Evolutionary conservation across 768 basidiomycete genomes (phyloP).

Genomic region (Mycena belliarum): DNA sequence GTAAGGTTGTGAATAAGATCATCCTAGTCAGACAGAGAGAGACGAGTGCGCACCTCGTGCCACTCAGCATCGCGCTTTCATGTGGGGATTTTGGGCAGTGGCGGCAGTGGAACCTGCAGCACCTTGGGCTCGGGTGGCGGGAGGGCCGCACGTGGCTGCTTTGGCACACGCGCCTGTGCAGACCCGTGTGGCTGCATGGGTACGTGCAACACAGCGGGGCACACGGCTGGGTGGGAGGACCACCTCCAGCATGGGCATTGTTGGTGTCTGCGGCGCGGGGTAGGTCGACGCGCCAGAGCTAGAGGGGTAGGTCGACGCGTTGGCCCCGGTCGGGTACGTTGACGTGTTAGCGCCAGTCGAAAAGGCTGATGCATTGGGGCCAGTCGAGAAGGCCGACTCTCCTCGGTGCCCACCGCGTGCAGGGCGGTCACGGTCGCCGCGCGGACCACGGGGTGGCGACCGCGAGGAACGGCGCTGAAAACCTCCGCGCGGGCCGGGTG

Average conservation of each 20-base stretch:
- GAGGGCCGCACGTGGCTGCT: neutral
- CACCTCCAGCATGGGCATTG: constrained; percentile 3
- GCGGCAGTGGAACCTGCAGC: constrained; percentile 1
- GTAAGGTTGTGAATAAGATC: no score
- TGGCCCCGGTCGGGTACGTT: no score
- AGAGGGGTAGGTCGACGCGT: neutral
- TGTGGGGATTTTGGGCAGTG: constrained; percentile 11
- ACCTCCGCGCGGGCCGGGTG: constrained; percentile 8
- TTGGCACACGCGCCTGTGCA: no score
- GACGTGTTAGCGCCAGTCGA: no score
- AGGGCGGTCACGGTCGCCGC: constrained; percentile 7
- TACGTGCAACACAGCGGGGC: no score
- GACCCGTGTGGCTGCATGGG: no score
- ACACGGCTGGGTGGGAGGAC: constrained; percentile 5
- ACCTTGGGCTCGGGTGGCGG: neutral
- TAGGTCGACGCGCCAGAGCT: constrained; percentile 8
- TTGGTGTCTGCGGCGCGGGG: constrained; percentile 5
- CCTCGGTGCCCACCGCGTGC: constrained; percentile 6
- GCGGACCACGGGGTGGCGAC: constrained; percentile 45
- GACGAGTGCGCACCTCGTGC: constrained; percentile 4
- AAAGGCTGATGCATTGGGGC: no score
- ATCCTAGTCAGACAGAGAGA: constrained; percentile 7
- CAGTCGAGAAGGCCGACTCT: no score
- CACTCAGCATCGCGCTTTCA: constrained; percentile 14
- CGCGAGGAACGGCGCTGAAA: constrained; percentile 28